These are phyloP conservation scores for Alternaria dauci DNA, from an alignment of 2,329 filamentous ascomycete species.

Conservation along the genomic window DNA sequence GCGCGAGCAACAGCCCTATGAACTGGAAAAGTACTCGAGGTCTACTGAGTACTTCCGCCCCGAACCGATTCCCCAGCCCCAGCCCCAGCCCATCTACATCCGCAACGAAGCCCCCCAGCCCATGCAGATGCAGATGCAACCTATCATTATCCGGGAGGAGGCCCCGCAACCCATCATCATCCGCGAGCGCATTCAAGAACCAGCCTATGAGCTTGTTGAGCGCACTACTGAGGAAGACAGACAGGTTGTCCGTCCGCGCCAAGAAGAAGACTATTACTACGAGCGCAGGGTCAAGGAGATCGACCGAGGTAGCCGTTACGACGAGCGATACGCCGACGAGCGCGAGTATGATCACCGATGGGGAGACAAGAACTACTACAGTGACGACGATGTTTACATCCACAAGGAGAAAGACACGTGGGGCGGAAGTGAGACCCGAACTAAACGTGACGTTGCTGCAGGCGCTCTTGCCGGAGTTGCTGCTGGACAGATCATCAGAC, in stretches of 20 bases:
- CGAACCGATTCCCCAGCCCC: slow-evolving; percentile 41
- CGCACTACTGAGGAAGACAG: slow-evolving; percentile 65
- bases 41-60: slow-evolving; percentile 62
- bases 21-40: slow-evolving; percentile 61
- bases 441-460: slow-evolving; percentile 68
- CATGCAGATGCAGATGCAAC: slow-evolving; percentile 52
- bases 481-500: slow-evolving; percentile 67
- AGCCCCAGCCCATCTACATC: slow-evolving; percentile 58
- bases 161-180: slow-evolving; percentile 56
- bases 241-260: slow-evolving; percentile 54
- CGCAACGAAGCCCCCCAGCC: slow-evolving; percentile 60
- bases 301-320: slow-evolving; percentile 57
- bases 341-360: slow-evolving; percentile 42
- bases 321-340: slow-evolving; percentile 48
- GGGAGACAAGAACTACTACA: slow-evolving; percentile 59
- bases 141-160: slow-evolving; percentile 57
- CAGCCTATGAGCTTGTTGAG: slow-evolving; percentile 67
- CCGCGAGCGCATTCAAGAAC: slow-evolving; percentile 57
- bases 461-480: slow-evolving; percentile 68
- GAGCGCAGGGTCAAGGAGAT: slow-evolving; percentile 65
- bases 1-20: slow-evolving; percentile 40
- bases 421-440: slow-evolving; percentile 54
- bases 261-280: slow-evolving; percentile 70
- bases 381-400: slow-evolving; percentile 69
- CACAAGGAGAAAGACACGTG: slow-evolving; percentile 61